Base-by-base conservation (phyloP, 352 stramenopile genomes). In the Phytophthora syringae region DNA sequence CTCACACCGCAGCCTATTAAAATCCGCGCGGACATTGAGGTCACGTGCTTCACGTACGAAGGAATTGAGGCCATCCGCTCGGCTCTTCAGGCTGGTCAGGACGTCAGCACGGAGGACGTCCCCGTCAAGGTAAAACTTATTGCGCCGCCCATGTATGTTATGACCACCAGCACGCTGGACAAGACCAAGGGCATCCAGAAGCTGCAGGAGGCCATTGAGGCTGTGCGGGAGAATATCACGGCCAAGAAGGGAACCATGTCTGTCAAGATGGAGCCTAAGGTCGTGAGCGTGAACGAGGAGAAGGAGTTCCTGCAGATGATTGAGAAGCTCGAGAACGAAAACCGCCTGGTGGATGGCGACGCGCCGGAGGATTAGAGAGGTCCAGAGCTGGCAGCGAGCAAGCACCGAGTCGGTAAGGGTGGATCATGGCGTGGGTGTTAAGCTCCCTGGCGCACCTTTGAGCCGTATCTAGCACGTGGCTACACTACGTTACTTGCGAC, bases 31-130 rank as follows among this genome's bases (percentile, higher is more conserved):
- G 98, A 99, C 72, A 98, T 99, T 71, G 97, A 99, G 64, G 97
- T 99, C 50, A 99, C 96, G 34, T 99, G 98, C 87, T 99, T 99
- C 77, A 99, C 95, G 44, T 99, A 99, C 82, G 97, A 99, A 74
- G 98, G 98, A 32, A 99, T 99, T 68, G 97, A 99, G 71, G 97
- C 97, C 42, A 99, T 99, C 61, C 94, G 96, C 21, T 97, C 96
- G 53, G 97, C 98, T 18, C 84, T 99, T 37, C 93, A 98, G 61
- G 88, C 86, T n/a, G 92, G 73, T 22, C 86, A 98, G 71, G 76
- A 76, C 28, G 59, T 90, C 24, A 89, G 90, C 48, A 93, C 85
- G 39, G 92, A 98, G 37, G 91, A 98, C 15, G 92, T 95, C 25
- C 91, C 90, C 0, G 97, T 99, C 54, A 98, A 99, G 82, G 98